phyloP scores from a whole-genome alignment of 108 stramenopile genomes.

The Cyclotella kingstonii region DNA sequence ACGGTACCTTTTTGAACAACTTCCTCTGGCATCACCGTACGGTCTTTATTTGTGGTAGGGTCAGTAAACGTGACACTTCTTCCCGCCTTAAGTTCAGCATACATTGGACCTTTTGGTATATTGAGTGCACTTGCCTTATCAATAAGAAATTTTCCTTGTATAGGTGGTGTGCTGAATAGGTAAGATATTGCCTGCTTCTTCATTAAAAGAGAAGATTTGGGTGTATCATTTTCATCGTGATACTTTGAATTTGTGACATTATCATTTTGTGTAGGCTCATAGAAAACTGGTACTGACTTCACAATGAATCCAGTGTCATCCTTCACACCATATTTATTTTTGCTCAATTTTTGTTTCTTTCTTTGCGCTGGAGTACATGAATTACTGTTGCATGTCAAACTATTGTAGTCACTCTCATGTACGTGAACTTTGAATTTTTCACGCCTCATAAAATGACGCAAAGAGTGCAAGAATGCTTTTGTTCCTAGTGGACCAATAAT shows the following conservation, averaged over 20 bases:
- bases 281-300: slow-evolving; percentile 14
- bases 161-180: slow-evolving; percentile 63
- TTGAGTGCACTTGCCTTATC: slow-evolving; percentile 69
- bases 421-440: slow-evolving; percentile 64
- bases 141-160: slow-evolving; percentile 76
- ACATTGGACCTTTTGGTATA: slow-evolving; percentile 83
- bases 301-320: slow-evolving; percentile 31
- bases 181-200: slow-evolving; percentile 55
- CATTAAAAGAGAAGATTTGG: slow-evolving; percentile 5
- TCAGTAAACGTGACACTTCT: slow-evolving; percentile 73
- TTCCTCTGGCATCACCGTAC: slow-evolving; percentile 60
- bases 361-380: slow-evolving; percentile 9
- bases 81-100: slow-evolving; percentile 77
- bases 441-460: slow-evolving; percentile 82
- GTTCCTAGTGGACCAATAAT: slow-evolving; percentile 73
- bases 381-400: slow-evolving; percentile 7
- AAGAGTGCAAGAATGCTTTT: slow-evolving; percentile 57
- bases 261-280: neutral
- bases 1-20: slow-evolving; percentile 63
- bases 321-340: slow-evolving; percentile 10
- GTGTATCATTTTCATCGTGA: neutral
- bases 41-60: slow-evolving; percentile 40
- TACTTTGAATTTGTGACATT: slow-evolving; percentile 2
- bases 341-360: slow-evolving; percentile 41
- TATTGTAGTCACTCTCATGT: slow-evolving; percentile 58